Evolutionary conservation across 805 yeast genomes (phyloP).

Genomic region (Jamesozyma hellenica): DNA sequence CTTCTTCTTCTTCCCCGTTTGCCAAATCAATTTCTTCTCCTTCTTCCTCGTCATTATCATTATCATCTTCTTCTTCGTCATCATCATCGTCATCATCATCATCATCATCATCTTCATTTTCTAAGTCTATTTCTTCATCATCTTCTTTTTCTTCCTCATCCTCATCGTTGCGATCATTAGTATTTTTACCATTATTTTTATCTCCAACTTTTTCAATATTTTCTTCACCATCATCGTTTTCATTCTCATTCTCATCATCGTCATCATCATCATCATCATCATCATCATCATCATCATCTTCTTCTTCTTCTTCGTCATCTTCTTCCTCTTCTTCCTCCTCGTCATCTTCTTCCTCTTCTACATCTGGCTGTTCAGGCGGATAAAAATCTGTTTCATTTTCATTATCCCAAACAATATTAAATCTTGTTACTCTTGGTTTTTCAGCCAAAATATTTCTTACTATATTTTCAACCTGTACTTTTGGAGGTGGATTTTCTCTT

Average conservation of each 20-base stretch:
- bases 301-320: conserved; percentile 41
- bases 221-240: conserved; percentile 32
- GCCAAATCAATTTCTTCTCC: conserved; percentile 8
- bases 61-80: conserved; percentile 1
- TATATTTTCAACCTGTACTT: conserved; percentile 88
- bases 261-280: conserved; percentile 38
- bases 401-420: conserved; percentile 94
- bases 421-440: conserved; percentile 93
- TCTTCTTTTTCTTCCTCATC: conserved; percentile 20
- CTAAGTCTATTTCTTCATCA: conserved; percentile 8
- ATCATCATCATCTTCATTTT: conserved; percentile 6
- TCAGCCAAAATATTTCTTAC: conserved; percentile 92
- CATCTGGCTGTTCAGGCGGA: conserved; percentile 70
- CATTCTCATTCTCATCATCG: conserved; percentile 35
- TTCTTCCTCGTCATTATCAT: conserved; percentile 6
- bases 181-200: conserved; percentile 27
- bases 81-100: conserved; percentile 7
- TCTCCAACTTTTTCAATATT: conserved; percentile 32
- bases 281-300: conserved; percentile 37
- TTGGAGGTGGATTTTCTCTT: conserved; percentile 85
- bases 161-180: conserved; percentile 23
- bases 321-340: conserved; percentile 53
- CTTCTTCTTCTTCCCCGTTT: conserved; percentile 5
- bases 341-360: conserved; percentile 53
- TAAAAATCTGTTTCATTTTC: conserved; percentile 55